Conservation (phyloP, 805 yeast species). For the Sungouiozyma ichnusensis region DNA sequence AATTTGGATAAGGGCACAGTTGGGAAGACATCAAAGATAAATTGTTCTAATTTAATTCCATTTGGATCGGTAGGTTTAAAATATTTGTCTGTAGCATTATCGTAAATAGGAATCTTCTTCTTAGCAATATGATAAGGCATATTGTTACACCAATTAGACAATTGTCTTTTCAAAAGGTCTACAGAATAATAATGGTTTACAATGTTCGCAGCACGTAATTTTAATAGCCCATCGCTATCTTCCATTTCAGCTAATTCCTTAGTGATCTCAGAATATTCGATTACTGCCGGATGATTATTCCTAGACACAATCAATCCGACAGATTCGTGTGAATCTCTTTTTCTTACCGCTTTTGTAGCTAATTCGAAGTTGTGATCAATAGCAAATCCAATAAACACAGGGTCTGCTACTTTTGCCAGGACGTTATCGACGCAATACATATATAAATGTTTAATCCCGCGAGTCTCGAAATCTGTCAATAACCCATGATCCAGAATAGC, state of each 20-base stretch:
- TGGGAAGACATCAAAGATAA: constrained; percentile 92
- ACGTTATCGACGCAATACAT: constrained; percentile 96
- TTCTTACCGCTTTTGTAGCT: constrained; percentile 92
- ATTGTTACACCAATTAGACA: constrained; percentile 59
- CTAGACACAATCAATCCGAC: constrained; percentile 87
- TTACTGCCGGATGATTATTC: constrained; percentile 65
- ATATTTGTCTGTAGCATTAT: constrained; percentile 35
- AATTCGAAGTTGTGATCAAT: constrained; percentile 54
- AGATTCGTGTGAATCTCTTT: constrained; percentile 74
- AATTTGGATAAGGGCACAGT: constrained; percentile 58
- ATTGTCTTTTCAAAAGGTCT: constrained; percentile 46
- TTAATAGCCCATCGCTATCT: constrained; percentile 53
- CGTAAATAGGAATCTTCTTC: constrained; percentile 68
- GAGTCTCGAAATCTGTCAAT: constrained; percentile 52
- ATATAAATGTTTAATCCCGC: constrained; percentile 80
- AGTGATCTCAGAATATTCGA: constrained; percentile 89
- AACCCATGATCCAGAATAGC: constrained; percentile 61
- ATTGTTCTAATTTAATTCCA: constrained; percentile 92
- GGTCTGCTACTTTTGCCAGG: constrained; percentile 88
- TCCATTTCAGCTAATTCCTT: constrained; percentile 56
- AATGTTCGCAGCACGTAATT: constrained; percentile 88
- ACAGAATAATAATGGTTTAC: constrained; percentile 93
- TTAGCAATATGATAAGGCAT: constrained; percentile 93
- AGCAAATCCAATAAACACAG: constrained; percentile 74
- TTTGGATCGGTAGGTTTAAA: constrained; percentile 68